A percentile compares a stretch with the other conserved stretches of the same genome.
Conservation (phyloP, 441 rosid genomes). For the Aleurites moluccanus region DNA sequence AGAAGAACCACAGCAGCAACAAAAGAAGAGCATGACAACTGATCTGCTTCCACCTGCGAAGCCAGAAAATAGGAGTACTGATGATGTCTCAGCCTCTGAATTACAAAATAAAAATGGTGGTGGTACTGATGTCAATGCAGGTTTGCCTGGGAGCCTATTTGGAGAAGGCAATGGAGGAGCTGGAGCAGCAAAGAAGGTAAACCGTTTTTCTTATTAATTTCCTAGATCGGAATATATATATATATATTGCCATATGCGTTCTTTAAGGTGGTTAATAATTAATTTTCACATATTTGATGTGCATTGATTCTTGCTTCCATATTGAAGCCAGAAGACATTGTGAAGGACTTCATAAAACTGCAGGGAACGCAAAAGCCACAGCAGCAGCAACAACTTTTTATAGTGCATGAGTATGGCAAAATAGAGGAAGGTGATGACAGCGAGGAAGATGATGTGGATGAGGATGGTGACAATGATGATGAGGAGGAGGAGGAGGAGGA, state of each 20-base stretch:
- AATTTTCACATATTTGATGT: slow-evolving; percentile 9
- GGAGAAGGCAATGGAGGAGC: slow-evolving; percentile 38
- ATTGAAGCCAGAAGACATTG: slow-evolving; percentile 93
- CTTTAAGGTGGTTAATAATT: not conserved
- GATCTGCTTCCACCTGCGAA: slow-evolving; percentile 26
- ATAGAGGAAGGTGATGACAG: slow-evolving; percentile 44
- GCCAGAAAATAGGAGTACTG: not conserved
- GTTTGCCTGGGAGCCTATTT: slow-evolving; percentile 21
- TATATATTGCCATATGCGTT: too few species aligned
- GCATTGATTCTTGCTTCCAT: slow-evolving; percentile 40
- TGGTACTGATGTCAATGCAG: slow-evolving; percentile 15
- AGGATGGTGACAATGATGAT: slow-evolving; percentile 35
- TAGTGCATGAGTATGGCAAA: slow-evolving; percentile 43
- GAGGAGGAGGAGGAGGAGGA: not conserved
- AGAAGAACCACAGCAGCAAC: slow-evolving; percentile 30
- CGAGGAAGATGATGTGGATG: slow-evolving; percentile 28
- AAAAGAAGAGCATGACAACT: slow-evolving; percentile 15
- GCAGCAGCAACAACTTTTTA: slow-evolving; percentile 23
- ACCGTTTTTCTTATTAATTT: not conserved
- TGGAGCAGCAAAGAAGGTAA: slow-evolving; percentile 43
- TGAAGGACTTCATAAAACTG: slow-evolving; percentile 62
- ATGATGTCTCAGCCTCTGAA: slow-evolving; percentile 14
- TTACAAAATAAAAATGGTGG: slow-evolving; percentile 29
- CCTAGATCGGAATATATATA: too few species aligned
- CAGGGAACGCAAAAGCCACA: slow-evolving; percentile 29